phyloP scores from a whole-genome alignment of 305 asterid species.

The Fraxinus albicans region DNA sequence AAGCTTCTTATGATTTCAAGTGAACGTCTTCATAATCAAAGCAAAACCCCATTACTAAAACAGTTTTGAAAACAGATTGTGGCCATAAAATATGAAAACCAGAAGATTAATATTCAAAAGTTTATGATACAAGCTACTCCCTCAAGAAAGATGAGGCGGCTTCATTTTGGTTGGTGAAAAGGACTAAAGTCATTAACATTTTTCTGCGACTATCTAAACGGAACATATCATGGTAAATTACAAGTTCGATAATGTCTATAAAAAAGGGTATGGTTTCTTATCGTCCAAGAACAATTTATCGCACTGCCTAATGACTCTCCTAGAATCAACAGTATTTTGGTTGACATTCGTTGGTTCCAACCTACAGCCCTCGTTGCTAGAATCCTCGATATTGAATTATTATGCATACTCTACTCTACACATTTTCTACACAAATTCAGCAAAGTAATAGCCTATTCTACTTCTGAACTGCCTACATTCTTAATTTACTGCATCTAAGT shows the following conservation, averaged over 20 bases:
- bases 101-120: not conserved
- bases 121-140: not conserved
- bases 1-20: conserved; percentile 5
- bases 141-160: not conserved
- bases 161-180: not conserved
- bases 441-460: not conserved
- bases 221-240: not conserved
- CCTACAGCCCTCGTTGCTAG: not conserved
- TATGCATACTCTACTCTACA: not conserved
- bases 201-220: not conserved
- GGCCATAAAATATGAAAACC: not conserved
- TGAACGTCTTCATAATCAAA: not conserved
- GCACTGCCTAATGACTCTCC: not conserved
- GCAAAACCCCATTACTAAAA: not conserved
- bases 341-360: not conserved
- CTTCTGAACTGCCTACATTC: not conserved
- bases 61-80: not conserved
- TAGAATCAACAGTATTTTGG: not conserved
- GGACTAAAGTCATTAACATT: not conserved
- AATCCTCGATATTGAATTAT: not conserved
- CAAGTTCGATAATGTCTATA: not conserved
- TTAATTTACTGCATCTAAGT: not conserved
- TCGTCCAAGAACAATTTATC: not conserved
- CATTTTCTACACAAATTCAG: not conserved
- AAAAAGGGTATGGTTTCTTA: not conserved